Evolutionary conservation across 2,329 filamentous ascomycete genomes (phyloP), one percentile per base, ranked within the genome.

Genomic region (Ilyonectria robusta): DNA sequence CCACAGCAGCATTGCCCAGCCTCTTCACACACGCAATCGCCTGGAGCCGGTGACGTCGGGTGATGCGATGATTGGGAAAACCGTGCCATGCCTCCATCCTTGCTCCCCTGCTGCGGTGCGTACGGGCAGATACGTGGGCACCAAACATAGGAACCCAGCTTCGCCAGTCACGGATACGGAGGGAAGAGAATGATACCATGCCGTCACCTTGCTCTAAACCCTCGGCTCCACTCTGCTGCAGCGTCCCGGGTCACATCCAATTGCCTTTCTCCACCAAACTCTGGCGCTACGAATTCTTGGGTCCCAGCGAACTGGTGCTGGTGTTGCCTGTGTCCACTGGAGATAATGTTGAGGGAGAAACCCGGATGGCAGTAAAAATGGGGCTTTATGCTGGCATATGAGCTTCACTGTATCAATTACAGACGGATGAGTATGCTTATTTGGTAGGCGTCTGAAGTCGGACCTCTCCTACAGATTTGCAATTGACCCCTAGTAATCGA

Each of bases 171-270:
- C 19, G 26, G 35, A 59, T 59, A 59, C 29, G 29, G 11, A 47
- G 58, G 37, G 46, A 62, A 33, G 42, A 26, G 48, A 57, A 59
- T 62, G 66, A 70, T 61, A 57, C 60, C 56, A 67, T 68, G 66
- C 54, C 54, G 66, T 67, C 66, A 70, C 69, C 69, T 73, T 60
- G 62, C 60, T 44, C 62, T 51, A 29, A 54, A 51, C 44, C n/a
- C 56, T 67, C 46, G 51, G 29, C 61, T 37, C 70, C 65, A 72
- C 72, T 65, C 55, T 53, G 29, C 17, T 35, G 50, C 58, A 59
- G 42, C 23, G 23, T 23, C 56, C 58, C 21, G 21, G 29, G 37
- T 48, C 48, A 50, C 13, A 21, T 58, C 31, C 40, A n/a, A 17
- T 8, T 8, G 55, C 57, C 57, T 53, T 44, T 61, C 31, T n/a